Base-by-base conservation (phyloP, 23 red algal genomes). In the Gracilaria gracilis region DNA sequence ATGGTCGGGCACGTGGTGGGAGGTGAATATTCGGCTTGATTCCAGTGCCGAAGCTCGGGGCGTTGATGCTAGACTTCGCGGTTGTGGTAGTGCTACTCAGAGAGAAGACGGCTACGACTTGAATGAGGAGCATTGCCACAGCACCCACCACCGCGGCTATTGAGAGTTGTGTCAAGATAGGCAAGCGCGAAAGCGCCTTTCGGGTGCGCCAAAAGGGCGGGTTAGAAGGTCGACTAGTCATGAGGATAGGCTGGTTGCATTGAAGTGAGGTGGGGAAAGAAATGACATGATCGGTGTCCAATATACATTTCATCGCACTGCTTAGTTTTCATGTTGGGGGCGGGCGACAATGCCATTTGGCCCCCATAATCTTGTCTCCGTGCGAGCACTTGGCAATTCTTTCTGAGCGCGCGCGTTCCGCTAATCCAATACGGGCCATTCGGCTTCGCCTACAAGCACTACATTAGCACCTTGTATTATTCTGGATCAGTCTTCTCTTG, bases 121-220 rank as follows among this genome's bases (percentile, higher is more conserved):
- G 57, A 8, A 67, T 48, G 19, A 85, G 46, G 39, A 85, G 61
- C 59, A 69, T 48, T 31, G 59, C 40, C 59, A 85, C 39, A 38
- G 46, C 65, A 11, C 81, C 81, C 9, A 47, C 25, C 39, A 85
- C 12, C 19, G 65, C 59, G 31, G 81, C 57, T 29, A 47, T 6
- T 3, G 81, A 67, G 17, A 85, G 81, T 48, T 67, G 54, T 46
- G 65, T 66, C 48, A 61, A n/a, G 27, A 85, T 50, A 14, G 81
- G 81, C 34, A 85, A 42, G 31, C 81, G 81, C 29, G 36, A 67
- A 48, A 85, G 35, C 9, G 81, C 55, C 47, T 85, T 85, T 42
- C 81, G 55, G 5, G 81, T 85, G 39, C 81, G 81, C 81, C 81
- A 85, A 40, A 85, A 85, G 1, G 61, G 61, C 29, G 65, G 81